These are phyloP conservation scores for Tricholoma furcatifolium DNA, from an alignment of 768 basidiomycete genomes.

Conservation along the genomic window DNA sequence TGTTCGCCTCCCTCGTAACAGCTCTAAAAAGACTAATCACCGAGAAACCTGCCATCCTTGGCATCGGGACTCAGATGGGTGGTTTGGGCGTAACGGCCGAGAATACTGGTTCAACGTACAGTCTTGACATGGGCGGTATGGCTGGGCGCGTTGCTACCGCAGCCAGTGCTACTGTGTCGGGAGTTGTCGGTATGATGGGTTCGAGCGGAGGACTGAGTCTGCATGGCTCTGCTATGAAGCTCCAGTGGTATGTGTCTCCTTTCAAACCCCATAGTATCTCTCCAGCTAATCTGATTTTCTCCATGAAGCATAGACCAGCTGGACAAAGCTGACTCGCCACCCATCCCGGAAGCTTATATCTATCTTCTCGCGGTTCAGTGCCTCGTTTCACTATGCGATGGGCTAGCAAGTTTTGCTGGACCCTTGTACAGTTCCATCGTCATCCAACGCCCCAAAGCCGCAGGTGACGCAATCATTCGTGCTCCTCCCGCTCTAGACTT, in stretches of 20 bases:
- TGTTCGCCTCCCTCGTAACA: conserved; percentile 76
- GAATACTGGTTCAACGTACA: conserved; percentile 43
- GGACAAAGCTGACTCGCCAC: conserved; percentile 94
- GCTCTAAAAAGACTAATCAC: conserved; percentile 85
- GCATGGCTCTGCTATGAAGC: conserved; percentile 77
- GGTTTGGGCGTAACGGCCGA: conserved; percentile 66
- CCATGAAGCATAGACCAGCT: conserved; percentile 87
- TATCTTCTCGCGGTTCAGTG: conserved; percentile 92
- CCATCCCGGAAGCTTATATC: conserved; percentile 91
- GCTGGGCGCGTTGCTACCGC: conserved; percentile 84
- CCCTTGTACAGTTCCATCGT: conserved; percentile 75
- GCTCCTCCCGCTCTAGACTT: conserved; percentile 76
- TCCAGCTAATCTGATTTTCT: background rate
- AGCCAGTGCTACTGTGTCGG: conserved; percentile 80
- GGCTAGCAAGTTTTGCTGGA: conserved; percentile 71
- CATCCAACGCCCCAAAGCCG: conserved; percentile 59
- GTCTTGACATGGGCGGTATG: conserved; percentile 62
- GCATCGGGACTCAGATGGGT: conserved; percentile 75
- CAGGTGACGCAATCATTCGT: conserved; percentile 63
- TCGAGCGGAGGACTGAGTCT: conserved; percentile 68
- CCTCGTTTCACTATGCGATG: conserved; percentile 82
- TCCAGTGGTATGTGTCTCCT: conserved; percentile 70
- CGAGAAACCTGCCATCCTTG: conserved; percentile 84
- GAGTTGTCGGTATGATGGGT: conserved; percentile 85
- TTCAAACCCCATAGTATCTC: background rate